Evolutionary conservation across 176 grass and related monocot genomes (phyloP), one percentile per base, ranked within the genome.

Genomic region (Luzula sylvatica): DNA sequence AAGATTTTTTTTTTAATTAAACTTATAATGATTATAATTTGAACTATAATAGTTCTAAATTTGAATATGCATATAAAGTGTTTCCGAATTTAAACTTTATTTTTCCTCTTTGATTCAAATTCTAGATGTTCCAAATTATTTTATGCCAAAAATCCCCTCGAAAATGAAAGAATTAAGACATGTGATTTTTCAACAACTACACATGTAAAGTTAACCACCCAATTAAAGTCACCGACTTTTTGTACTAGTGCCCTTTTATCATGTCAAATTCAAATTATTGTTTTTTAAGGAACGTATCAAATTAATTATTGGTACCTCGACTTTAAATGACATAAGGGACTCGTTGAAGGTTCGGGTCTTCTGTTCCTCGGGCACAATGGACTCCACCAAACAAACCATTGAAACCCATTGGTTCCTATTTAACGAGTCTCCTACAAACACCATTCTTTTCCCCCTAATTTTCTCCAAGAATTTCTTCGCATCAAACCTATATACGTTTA

Each of bases 371-470:
- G 75, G 55, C 24, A 90, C 64, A 3, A 58, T 59, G 3, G 86
- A 59, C 45, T 87, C 92, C 70, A 98, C 81, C 78, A 90, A 76
- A 86, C 92, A 98, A 21, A 98, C 81, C 26, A 98, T 53, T 2
- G 86, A 98, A 3, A 86, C 78, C 92, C 92, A 98, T 46, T 98
- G 92, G 42, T 98, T 98, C 55, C 92, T 74, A 53, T 98, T 98
- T 3, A 98, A 42, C 11, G 92, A 98, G 5, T 98, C 92, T 0
- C 92, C 92, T 15, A 98, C 92, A 25, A 86, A 98, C 20, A 98
- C 78, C 65, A 90, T 14, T 39, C 85, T 89, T 55, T 90, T 90
- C 40, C 75, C 78, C 28, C 68, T 86, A 5, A 98, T 66, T 15
- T 63, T 80, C 27, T 82, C 72, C 16, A 98, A 82, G 30, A 98